phyloP scores from a whole-genome alignment of 208 protist genomes.

The Acanthamoeba royreba region DNA sequence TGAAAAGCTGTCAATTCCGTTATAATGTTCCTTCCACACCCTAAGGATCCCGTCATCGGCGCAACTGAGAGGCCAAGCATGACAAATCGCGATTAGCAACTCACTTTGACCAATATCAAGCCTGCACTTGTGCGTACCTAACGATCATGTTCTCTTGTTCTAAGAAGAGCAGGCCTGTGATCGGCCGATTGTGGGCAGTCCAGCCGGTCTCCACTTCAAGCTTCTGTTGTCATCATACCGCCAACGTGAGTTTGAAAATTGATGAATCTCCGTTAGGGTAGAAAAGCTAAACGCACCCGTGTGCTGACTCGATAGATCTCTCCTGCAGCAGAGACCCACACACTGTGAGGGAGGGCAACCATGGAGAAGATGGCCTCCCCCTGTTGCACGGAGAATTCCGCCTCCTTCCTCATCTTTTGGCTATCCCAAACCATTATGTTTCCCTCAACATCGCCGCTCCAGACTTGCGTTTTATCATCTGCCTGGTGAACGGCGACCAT shows the following conservation, averaged over 20 bases:
- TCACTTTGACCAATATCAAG: too few species aligned
- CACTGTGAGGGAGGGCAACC: neutral
- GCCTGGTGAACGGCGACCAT: neutral
- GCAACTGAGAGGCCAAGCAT: neutral
- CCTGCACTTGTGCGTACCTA: too few species aligned
- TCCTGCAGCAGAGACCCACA: neutral
- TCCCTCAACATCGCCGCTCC: neutral
- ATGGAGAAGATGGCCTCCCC: slow-evolving; percentile 3
- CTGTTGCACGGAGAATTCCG: neutral
- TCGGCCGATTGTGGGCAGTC: neutral
- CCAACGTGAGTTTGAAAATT: neutral
- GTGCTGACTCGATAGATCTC: neutral
- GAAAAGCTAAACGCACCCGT: neutral
- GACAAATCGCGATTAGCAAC: neutral
- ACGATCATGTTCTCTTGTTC: neutral
- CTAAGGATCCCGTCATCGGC: neutral
- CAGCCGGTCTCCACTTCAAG: neutral
- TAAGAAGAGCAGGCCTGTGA: neutral
- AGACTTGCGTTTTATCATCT: neutral
- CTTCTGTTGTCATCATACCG: neutral
- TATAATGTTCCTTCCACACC: neutral
- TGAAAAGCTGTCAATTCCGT: neutral
- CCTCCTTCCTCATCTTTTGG: neutral
- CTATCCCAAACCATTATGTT: neutral
- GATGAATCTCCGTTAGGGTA: neutral